Base-by-base conservation (phyloP, 202 grass and related monocot genomes). In the Musa balbisiana region DNA sequence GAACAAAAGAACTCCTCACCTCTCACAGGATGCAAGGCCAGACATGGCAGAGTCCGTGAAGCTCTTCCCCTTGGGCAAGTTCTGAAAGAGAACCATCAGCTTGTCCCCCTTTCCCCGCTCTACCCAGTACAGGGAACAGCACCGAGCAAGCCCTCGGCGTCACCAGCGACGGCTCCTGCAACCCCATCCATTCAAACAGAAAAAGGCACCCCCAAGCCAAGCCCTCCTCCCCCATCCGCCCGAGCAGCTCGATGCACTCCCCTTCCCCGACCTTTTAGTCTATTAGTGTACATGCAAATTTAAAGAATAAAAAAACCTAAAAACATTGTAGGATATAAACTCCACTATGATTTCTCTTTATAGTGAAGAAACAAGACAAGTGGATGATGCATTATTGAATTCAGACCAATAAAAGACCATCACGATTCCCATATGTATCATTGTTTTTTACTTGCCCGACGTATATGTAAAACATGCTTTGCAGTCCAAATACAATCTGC, bases 41-140 rank as follows among this genome's bases (percentile, higher is more conserved):
- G 77, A 85, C 51, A 96, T 87, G 0, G 86, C 93, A 1, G 86
- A 83, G 62, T 92, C 76, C n/a, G 78, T 75, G 69, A 91, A 87
- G 63, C 72, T 56, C 72, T 80, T 87, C 53, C 73, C 78, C 6
- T 25, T 14, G 1, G 87, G 87, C 81, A 89, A 79, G 49, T 58
- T 80, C 56, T 60, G 55, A 16, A 91, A 67, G 53, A 92, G 80
- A 77, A 83, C 80, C 78, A 88, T 54, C 49, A 96, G 74, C 55
- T 82, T 83, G 63, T 92, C 87, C 22, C 83, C 71, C 87, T 91
- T 87, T 25, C 53, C 52, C 17, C 6, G 78, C 79, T 53, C 25
- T 79, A 13, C 87, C 87, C 74, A 96, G 79, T 9, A 71, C 71
- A 25, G 83, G 80, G 53, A 92, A 58, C 54, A 85, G 33, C 22